These are phyloP conservation scores for Paraconiothyrium sp. DNA, from an alignment of 2,329 filamentous ascomycete species.

Conservation along the genomic window DNA sequence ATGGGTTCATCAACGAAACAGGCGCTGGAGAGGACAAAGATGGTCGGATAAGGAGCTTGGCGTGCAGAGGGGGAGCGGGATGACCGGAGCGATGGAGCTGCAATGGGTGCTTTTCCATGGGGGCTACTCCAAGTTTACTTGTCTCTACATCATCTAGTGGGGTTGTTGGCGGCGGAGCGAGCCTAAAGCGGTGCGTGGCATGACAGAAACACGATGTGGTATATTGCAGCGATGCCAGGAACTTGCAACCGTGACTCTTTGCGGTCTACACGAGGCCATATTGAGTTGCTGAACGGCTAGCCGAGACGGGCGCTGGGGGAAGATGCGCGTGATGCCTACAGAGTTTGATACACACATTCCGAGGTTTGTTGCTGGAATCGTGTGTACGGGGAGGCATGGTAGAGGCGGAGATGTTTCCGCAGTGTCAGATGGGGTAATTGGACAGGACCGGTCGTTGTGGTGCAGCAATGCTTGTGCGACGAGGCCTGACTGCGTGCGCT, in stretches of 20 bases:
- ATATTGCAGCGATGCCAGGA: conserved; percentile 2
- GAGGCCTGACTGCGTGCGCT: background rate
- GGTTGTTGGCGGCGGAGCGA: conserved; percentile 5
- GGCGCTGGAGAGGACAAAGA: conserved; percentile 1
- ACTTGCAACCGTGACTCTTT: conserved; percentile 4
- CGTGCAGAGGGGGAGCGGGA: conserved; percentile 15
- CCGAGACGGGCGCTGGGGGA: conserved; percentile 9
- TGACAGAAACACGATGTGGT: background rate
- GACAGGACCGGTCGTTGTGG: conserved; percentile 12
- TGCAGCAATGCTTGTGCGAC: conserved; percentile 14
- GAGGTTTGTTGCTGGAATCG: background rate
- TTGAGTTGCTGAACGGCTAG: background rate
- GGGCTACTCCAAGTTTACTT: conserved; percentile 11
- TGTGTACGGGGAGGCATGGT: background rate
- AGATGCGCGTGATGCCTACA: conserved; percentile 1
- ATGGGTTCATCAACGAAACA: conserved; percentile 12
- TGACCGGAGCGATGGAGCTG: conserved; percentile 10
- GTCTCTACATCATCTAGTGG: background rate
- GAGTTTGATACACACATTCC: background rate
- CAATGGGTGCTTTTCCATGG: background rate
- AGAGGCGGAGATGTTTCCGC: conserved; percentile 6
- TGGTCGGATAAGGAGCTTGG: conserved; percentile 20
- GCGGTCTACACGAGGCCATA: conserved; percentile 4
- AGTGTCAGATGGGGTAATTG: conserved; percentile 6
- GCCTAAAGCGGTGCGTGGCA: background rate